Conservation (phyloP, 139 green algal genomes). For the Edaphochlamys debaryana region DNA sequence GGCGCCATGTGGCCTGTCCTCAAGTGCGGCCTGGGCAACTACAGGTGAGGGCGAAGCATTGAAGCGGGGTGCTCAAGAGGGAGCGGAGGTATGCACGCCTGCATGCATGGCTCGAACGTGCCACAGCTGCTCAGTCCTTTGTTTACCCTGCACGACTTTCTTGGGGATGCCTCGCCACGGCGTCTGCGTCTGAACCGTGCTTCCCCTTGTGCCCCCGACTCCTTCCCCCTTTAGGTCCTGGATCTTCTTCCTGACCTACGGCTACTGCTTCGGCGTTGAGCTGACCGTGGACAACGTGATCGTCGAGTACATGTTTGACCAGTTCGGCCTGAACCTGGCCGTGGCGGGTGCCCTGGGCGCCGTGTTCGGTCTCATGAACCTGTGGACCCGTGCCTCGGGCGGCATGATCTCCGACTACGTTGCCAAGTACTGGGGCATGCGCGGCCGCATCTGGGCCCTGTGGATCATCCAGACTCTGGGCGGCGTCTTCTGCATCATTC, state of each 20-base stretch:
- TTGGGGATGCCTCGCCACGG: constrained; percentile 75
- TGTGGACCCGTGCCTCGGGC: constrained; percentile 87
- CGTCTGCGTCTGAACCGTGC: not conserved
- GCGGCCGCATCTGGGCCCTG: constrained; percentile 82
- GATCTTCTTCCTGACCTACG: constrained; percentile 77
- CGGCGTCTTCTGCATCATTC: constrained; percentile 82
- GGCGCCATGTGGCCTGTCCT: constrained; percentile 67
- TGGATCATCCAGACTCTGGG: constrained; percentile 75
- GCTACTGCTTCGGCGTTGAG: constrained; percentile 88
- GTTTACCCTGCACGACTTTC: too few species aligned
- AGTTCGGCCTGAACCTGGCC: constrained; percentile 73
- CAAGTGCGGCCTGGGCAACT: constrained; percentile 78
- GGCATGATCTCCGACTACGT: constrained; percentile 73
- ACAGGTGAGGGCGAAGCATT: too few species aligned
- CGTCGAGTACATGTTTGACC: constrained; percentile 74
- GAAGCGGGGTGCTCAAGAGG: too few species aligned
- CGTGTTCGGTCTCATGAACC: constrained; percentile 91
- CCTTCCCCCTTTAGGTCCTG: constrained; percentile 47
- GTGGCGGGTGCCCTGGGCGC: constrained; percentile 46
- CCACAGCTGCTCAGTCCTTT: too few species aligned
- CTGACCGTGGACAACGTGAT: constrained; percentile 89
- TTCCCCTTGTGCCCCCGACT: constrained; percentile 36
- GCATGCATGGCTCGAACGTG: too few species aligned
- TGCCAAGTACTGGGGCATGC: constrained; percentile 73
- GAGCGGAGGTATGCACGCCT: too few species aligned